Evolutionary conservation across 139 green algal genomes (phyloP), one percentile per base, ranked within the genome.

Genomic region (Coelastrella sp.): DNA sequence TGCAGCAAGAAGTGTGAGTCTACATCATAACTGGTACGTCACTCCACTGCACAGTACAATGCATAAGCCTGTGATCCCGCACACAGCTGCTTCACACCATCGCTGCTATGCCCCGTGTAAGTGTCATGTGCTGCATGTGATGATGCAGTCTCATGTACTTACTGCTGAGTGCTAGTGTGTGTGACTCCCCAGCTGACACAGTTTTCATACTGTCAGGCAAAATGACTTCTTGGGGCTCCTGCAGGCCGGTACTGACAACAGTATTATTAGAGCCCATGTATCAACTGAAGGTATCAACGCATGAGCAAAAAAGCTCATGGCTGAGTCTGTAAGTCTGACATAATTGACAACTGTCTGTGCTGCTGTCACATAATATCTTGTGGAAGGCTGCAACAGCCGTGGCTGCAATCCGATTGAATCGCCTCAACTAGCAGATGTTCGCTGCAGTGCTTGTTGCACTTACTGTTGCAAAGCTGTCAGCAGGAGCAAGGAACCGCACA

Each of bases 221-320:
- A 1, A 89, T 90, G 8, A 95, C 94, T 88, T 96, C 94, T 6
- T 92, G 86, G 32, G 94, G 94, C 2, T 89, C 91, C 94, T 95
- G 91, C 57, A 78, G 60, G 57, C 64, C 54, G 59, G 20, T 4
- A 47, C 32, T 47, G 32, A 47, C 32, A 47, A 47, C 32, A 47
- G 32, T 47, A 47, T 47, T 47, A 2, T 47, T 47, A 47, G 32
- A 47, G 32, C 32, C 32, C 32, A 47, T 47, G 32, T 47, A 47
- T 47, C 32, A 47, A 47, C 32, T 1, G 32, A 47, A 47, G 32
- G 32, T 47, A 1, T 47, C 32, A 47, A 47, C 32, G 32, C 32
- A 47, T 47, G 32, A 47, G 32, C 32, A 47, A 1, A 47, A 47
- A 47, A 47, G 1, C n/a, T 47, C 32, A 47, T 47, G 32, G 32